Base-by-base conservation (phyloP, 2,329 filamentous ascomycete genomes). In the Pezicula radicicola region DNA sequence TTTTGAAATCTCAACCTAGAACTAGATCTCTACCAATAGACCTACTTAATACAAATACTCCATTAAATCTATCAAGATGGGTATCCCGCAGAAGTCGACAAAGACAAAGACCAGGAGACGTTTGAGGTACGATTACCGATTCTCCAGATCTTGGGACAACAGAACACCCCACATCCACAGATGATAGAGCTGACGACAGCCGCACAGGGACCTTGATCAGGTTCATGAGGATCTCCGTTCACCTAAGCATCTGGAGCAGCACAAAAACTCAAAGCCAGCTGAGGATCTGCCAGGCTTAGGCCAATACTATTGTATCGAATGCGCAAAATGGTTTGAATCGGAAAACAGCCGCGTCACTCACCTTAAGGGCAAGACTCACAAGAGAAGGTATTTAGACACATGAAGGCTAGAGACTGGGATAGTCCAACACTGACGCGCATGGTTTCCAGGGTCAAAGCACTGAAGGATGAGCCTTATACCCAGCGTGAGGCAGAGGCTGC, bases 321-420 rank as follows among this genome's bases (percentile, higher is more conserved):
- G 94, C 70, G 88, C 94, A 57, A 97, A 96, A 75, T 97, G 90
- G 87, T 97, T 95, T 69, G 93, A 97, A 70, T 88, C 85, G 46
- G 88, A 94, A 60, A 71, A 80, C 62, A 95, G 89, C 62, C 75
- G 96, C 52, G 76, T 79, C 35, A 78, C 82, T 27, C 94, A 99
- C 72, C 78, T 78, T 52, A 90, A 88, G 70, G 91, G 90, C 62
- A 99, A 97, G 74, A 90, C 89, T 58, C 94, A 99, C 73, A 97
- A 92, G 81, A 84, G 91, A 76, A 88, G 88, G 89, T 91, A 66
- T 25, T 25, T 58, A 70, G 65, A 46, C 25, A 6, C 21, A 4
- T 25, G 25, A 25, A 37, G 19, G 4, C 9, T 10, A 16, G 13
- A 47, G 19, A 15, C 16, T 19, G 21, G 7, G 53, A 55, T 25